Evolutionary conservation across 768 basidiomycete genomes (phyloP).

Genomic region (Lentinus brumalis): DNA sequence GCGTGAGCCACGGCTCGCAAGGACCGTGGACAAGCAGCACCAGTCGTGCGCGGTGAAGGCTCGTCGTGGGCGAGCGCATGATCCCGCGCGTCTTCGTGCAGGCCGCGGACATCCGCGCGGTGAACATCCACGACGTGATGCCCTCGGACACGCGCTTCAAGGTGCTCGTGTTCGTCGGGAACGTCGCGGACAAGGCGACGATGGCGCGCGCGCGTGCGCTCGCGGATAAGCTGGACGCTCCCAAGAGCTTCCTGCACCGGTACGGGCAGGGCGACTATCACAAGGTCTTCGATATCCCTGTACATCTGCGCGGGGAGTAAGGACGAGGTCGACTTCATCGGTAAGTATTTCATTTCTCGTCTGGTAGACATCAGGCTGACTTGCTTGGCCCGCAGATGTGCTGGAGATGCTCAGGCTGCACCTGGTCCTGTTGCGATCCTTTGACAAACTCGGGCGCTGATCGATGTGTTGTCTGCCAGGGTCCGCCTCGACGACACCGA

Average conservation of each 20-base stretch:
- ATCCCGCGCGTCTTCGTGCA: slow-evolving; percentile 48
- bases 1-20: too few relatives aligned
- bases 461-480: slow-evolving; percentile 33
- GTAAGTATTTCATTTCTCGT: background rate
- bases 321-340: background rate
- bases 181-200: slow-evolving; percentile 29
- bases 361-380: too few relatives aligned
- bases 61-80: slow-evolving; percentile 52
- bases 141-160: slow-evolving; percentile 52
- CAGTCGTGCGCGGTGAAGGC: slow-evolving; percentile 39
- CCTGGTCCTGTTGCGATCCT: slow-evolving; percentile 40
- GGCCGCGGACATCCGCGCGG: slow-evolving; percentile 46
- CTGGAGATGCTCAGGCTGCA: slow-evolving; percentile 50
- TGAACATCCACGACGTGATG: slow-evolving; percentile 52
- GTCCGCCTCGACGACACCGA: slow-evolving; percentile 60
- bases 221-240: slow-evolving; percentile 17
- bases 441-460: background rate
- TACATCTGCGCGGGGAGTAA: slow-evolving; percentile 3
- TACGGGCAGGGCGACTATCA: slow-evolving; percentile 3
- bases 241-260: slow-evolving; percentile 20
- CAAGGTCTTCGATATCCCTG: background rate
- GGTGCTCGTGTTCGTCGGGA: slow-evolving; percentile 47
- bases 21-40: slow-evolving; percentile 36
- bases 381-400: slow-evolving; percentile 37
- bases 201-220: slow-evolving; percentile 16